These are phyloP conservation scores for Aureobasidium sp. DNA, from an alignment of 2,329 filamentous ascomycete species.

Conservation along the genomic window DNA sequence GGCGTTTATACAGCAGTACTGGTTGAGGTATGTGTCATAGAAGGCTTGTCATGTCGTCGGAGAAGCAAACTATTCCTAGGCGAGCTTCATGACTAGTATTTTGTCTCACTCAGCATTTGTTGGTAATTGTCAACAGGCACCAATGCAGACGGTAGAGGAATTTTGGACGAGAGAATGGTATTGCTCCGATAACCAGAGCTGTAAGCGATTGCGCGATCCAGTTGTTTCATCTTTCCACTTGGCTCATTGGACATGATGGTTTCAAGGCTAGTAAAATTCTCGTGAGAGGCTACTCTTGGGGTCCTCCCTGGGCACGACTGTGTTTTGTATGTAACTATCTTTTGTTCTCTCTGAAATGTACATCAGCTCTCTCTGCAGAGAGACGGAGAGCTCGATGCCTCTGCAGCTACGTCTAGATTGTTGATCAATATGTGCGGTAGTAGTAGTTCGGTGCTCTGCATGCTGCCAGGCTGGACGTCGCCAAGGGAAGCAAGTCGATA, in stretches of 20 bases:
- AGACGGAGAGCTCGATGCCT: no score
- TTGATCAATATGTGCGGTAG: not conserved
- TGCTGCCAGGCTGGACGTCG: not conserved
- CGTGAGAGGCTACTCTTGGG: no score
- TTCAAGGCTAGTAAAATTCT: no score
- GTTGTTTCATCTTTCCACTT: no score
- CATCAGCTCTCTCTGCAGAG: no score
- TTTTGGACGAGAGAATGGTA: not conserved
- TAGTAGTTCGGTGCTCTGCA: not conserved
- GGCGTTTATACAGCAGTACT: not conserved
- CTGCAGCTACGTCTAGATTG: not conserved
- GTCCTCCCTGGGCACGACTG: no score
- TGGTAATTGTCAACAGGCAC: not conserved
- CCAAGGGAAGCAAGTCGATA: not conserved
- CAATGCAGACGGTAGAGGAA: not conserved
- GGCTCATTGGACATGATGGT: no score
- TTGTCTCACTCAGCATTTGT: not conserved
- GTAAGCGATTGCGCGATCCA: no score
- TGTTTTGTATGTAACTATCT: no score
- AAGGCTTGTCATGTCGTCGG: not conserved
- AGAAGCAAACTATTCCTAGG: not conserved
- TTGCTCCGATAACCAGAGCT: not conserved
- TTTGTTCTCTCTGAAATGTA: no score
- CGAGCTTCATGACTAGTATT: not conserved
- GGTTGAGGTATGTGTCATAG: not conserved